phyloP scores from a whole-genome alignment of 306 rosid genomes.

The Bauhinia variegata region DNA sequence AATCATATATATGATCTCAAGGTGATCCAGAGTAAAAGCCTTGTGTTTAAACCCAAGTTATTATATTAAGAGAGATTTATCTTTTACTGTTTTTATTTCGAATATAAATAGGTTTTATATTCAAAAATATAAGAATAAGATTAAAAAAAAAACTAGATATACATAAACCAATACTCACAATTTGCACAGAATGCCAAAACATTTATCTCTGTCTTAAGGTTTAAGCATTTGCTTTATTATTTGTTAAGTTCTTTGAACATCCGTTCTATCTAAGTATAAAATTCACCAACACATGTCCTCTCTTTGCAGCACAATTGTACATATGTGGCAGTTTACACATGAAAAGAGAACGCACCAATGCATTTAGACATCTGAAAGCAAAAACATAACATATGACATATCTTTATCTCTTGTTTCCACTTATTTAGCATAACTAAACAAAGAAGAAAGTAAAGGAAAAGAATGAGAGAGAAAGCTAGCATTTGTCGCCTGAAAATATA shows the following conservation, averaged over 20 bases:
- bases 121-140: no score
- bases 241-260: not conserved
- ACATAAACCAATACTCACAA: no score
- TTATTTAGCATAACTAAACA: not conserved
- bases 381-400: slow-evolving; percentile 28
- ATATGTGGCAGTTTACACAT: slow-evolving; percentile 11
- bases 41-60: no score
- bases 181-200: no score
- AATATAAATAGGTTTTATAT: no score
- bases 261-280: slow-evolving; percentile 26
- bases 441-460: slow-evolving; percentile 3
- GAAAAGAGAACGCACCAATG: slow-evolving; percentile 35
- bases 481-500: no score
- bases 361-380: slow-evolving; percentile 40
- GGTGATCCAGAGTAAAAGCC: no score
- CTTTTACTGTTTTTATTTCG: no score
- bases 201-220: not conserved
- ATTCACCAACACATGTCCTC: slow-evolving; percentile 13
- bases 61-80: no score
- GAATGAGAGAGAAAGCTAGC: not conserved
- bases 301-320: not conserved
- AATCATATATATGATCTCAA: no score
- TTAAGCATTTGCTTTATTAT: no score
- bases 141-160: no score
- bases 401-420: slow-evolving; percentile 20